Evolutionary conservation across 2,329 filamentous ascomycete genomes (phyloP).

Genomic region (Claviceps sp.): DNA sequence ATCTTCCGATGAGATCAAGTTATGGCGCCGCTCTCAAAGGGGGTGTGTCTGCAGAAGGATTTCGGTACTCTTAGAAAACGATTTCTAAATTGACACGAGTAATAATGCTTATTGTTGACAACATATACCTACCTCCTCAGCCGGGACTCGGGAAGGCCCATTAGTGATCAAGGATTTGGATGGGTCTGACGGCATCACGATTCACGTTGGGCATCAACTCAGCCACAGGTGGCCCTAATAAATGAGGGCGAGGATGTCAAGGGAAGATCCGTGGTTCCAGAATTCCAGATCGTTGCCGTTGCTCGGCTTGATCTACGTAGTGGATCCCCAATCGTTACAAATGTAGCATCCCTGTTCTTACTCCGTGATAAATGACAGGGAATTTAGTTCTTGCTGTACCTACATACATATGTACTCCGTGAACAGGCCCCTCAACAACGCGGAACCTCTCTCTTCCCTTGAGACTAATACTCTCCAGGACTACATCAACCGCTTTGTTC

Average conservation of each 20-base stretch:
- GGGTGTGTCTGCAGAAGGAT: no score
- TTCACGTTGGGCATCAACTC: slow-evolving; percentile 67
- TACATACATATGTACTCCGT: no score
- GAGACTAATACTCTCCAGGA: no score
- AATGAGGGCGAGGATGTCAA: slow-evolving; percentile 12
- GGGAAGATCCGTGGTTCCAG: slow-evolving; percentile 32
- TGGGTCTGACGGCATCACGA: slow-evolving; percentile 63
- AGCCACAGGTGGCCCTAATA: slow-evolving; percentile 28
- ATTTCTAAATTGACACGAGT: slow-evolving; percentile 55
- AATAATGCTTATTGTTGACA: slow-evolving; percentile 53
- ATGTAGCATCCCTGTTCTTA: slow-evolving; percentile 35
- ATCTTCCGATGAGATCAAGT: no score
- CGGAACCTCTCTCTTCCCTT: no score
- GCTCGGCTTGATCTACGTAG: slow-evolving; percentile 22
- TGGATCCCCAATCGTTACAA: slow-evolving; percentile 29
- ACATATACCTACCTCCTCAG: slow-evolving; percentile 41
- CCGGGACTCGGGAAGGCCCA: no score
- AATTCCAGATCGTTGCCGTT: no score
- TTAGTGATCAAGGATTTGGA: slow-evolving; percentile 41
- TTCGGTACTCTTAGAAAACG: no score
- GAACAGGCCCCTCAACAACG: no score
- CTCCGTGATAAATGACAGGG: slow-evolving; percentile 8
- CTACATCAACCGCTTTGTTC: no score
- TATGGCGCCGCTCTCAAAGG: no score
- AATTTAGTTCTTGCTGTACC: no score